Evolutionary conservation across 768 basidiomycete species (phyloP), one percentile per base, ranked within the genome.

Genomic region (Cystofilobasidium macerans): DNA sequence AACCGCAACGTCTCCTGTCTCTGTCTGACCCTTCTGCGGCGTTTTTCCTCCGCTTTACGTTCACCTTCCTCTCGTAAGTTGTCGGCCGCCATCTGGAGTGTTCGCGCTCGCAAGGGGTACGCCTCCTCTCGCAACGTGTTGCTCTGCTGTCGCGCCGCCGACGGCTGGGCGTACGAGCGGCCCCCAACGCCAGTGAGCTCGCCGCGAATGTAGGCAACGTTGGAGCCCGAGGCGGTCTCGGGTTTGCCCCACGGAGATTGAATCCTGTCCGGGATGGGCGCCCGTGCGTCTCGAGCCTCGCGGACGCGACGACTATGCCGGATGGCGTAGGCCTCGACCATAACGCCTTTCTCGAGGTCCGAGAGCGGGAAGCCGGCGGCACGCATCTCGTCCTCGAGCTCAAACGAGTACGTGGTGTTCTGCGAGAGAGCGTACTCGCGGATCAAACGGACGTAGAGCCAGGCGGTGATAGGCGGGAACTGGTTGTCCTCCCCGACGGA

Each of bases 71-170:
- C 38, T 8, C 16, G 38, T 16, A 8, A 8, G 8, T 40, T 40
- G 38, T 40, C 38, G 38, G 38, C 38, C 8, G 16, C 16, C 38
- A 26, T 20, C 48, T 20, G 48, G 6, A 26, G 6, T 26, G 14
- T 53, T 24, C 30, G 48, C 24, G 48, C 14, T 11, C 51, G 51
- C 5, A 54, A 16, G 28, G 51, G 51, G 51, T 2, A 54, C 14
- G 28, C 51, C 30, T 54, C 51, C 51, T 54, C 51, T 12, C 28
- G 51, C 26, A 54, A 30, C 28, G 51, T 54, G 30, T 54, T 54
- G 51, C 51, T 54, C 28, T 7, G 32, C 28, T 54, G 28, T 7
- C 12, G 28, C 3, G 30, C 30, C 51, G 16, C 14, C 3, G 51
- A 12, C 51, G 4, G 2, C 13, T n/a, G 26, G 28, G 3, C 8